phyloP scores from a whole-genome alignment of 352 stramenopile genomes.

The Phytophthora citrophthora region DNA sequence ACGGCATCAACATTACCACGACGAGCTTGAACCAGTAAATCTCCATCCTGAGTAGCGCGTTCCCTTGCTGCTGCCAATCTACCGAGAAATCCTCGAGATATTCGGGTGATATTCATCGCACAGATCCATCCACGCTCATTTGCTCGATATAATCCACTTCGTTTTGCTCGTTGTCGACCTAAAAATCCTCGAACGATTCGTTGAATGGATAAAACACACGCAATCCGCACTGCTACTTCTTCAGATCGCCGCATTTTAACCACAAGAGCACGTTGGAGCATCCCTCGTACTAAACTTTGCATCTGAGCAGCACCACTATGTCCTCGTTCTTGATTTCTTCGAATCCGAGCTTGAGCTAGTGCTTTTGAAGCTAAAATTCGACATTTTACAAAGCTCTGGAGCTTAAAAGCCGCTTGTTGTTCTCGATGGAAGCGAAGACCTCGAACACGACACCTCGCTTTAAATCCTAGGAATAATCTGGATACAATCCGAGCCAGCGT shows the following conservation, averaged over 20 bases:
- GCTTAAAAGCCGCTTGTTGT: slow-evolving; percentile 34
- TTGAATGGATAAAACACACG: slow-evolving; percentile 60
- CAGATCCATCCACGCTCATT: slow-evolving; percentile 43
- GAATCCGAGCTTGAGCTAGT: slow-evolving; percentile 15
- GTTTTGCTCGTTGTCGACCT: slow-evolving; percentile 37
- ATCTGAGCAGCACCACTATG: slow-evolving; percentile 50
- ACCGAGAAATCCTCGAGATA: slow-evolving; percentile 63
- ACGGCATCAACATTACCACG: slow-evolving; percentile 58
- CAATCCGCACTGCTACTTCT: slow-evolving; percentile 43
- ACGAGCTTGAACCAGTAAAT: slow-evolving; percentile 63
- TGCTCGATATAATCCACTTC: slow-evolving; percentile 31
- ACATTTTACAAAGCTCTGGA: slow-evolving; percentile 48
- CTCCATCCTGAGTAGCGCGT: slow-evolving; percentile 40
- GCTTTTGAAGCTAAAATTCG: slow-evolving; percentile 44
- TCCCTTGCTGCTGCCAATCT: slow-evolving; percentile 33
- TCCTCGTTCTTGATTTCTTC: slow-evolving; percentile 15
- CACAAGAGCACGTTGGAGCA: slow-evolving; percentile 37
- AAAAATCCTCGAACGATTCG: slow-evolving; percentile 56
- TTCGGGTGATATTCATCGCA: slow-evolving; percentile 49
- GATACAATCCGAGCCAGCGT: slow-evolving; percentile 29
- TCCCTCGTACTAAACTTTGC: slow-evolving; percentile 49
- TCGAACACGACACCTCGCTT: slow-evolving; percentile 53
- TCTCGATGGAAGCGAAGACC: slow-evolving; percentile 38
- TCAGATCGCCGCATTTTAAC: slow-evolving; percentile 42
- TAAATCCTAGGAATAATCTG: slow-evolving; percentile 55